Evolutionary conservation across 176 grass and related monocot species (phyloP), one percentile per base, ranked within the genome.

Genomic region (Ananas comosus): DNA sequence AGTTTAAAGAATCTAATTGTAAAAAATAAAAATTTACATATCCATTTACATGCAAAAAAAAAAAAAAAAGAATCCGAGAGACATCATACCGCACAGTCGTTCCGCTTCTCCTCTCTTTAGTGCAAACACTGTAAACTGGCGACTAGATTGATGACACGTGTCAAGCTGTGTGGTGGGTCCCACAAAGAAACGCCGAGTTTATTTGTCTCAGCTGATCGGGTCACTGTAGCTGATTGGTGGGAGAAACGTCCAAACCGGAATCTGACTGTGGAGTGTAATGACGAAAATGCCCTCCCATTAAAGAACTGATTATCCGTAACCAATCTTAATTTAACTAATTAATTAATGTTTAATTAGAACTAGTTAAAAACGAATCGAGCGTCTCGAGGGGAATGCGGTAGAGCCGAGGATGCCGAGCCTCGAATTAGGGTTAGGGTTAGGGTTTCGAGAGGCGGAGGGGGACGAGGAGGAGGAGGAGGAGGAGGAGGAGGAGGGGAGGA

Each of bases 321-420:
- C 0, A 61, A 16, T 61, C 21, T 16, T 10, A 22, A 18, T 61
- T 59, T 61, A 61, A 21, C 10, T 17, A 16, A 17, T 57, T 17
- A 56, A 59, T 59, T 59, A 21, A 59, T 23, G 1, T 23, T 23
- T 23, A 23, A 23, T 23, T 61, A 18, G 16, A 22, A 61, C 10
- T n/a, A 22, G 56, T 61, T 9, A 61, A 22, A 61, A 61, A 61
- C 13, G 10, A 61, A 21, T 9, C 13, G 48, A 14, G 72, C 42
- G 48, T 50, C 59, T 63, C 57, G 47, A 51, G 72, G 58, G 54
- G 57, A 64, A 51, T 50, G 72, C 18, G 72, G 16, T 25, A 33
- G 57, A 50, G 33, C 29, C 17, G 18, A 74, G 72, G 42, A 74
- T 74, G 56, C 72, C 57, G 11, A 19, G 16, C 56, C 56, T n/a